Base-by-base conservation (phyloP, 2,329 filamentous ascomycete genomes). In the Thermoascus crustaceus region DNA sequence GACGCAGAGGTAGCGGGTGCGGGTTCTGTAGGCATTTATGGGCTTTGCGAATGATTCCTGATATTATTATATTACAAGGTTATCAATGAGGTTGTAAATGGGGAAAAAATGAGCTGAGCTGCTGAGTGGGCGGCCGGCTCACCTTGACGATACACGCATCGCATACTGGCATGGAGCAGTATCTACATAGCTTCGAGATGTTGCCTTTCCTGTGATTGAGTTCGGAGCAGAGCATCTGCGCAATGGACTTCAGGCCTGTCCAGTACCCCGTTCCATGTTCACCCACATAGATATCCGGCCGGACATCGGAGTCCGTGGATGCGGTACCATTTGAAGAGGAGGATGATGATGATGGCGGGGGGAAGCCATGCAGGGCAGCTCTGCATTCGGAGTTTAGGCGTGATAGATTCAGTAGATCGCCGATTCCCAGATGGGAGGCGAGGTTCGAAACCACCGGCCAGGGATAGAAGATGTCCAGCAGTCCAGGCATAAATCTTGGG, bases 81-180 rank as follows among this genome's bases (percentile, higher is more conserved):
- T 10, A 30, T 10, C 16, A 7, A 24, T 26, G 23, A 13, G 10
- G 18, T 14, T 4, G 5, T 23, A 18, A 10, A 17, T 11, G n/a
- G 17, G 20, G 17, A 14, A 34, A 25, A 14, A 14, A 17, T 3
- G 16, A 34, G 11, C 4, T 34, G 21, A 8, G 13, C 10, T 27
- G 7, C n/a, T 23, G n/a, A 7, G 21, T 7, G 21, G 21, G 20
- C 9, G n/a, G 3, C 7, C 7, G 8, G 34, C 44, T 16, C 7
- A 47, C 42, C 17, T 45, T 46, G 19, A 57, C 53, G 7, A 57
- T 47, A 35, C 53, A 57, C 5, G 49, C 49, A 19, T 52, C 51
- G 32, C 54, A 57, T 11, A 57, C 48, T 18, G 52, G 53, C 32
- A 41, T 44, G 9, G 50, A 54, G 34, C 54, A 57, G 37, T 47